Evolutionary conservation across 2,329 filamentous ascomycete species (phyloP), one percentile per base, ranked within the genome.

Genomic region (Podosphaera aphanis): DNA sequence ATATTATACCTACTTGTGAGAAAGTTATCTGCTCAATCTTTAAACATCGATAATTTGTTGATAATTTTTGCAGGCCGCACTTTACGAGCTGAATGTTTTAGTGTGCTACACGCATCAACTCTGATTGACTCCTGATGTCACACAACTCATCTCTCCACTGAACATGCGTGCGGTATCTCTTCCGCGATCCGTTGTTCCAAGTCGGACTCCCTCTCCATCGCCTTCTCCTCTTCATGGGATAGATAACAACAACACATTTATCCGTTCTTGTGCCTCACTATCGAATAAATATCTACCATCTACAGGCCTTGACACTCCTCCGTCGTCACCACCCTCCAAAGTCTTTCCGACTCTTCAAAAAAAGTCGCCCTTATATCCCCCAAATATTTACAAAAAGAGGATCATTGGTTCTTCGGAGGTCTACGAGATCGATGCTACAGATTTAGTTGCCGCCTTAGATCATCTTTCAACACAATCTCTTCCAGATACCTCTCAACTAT

Each of bases 281-380:
- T 83, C 85, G 8, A 93, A 93, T 64, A 93, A 90, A 62, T 84
- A 93, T 62, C 68, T 93, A 20, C 85, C 86, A n/a, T 63, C 61
- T 46, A 66, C 66, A 55, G 69, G 67, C 48, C 68, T 71, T 42
- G 69, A 71, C 54, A 76, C 77, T 27, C 75, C 76, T 43, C 74
- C 74, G 6, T 68, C 73, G 15, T 84, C 83, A 20, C 80, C 74
- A 2, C 68, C 68, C 1, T 60, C 75, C 13, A 70, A 71, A 44
- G 67, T 71, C 47, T 64, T 69, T 45, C 64, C 64, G 37, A 60
- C 70, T 41, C 66, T 71, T 49, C 73, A 73, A 39, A 69, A 69
- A 8, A n/a, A n/a, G n/a, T 92, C 85, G 2, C 65, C 88, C 31
- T 69, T 92, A 4, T 76, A 79, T 57, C 86, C 85, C 0, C 80